phyloP scores from a whole-genome alignment of 2,329 filamentous ascomycete genomes.

The Stagonosporopsis vannaccii region DNA sequence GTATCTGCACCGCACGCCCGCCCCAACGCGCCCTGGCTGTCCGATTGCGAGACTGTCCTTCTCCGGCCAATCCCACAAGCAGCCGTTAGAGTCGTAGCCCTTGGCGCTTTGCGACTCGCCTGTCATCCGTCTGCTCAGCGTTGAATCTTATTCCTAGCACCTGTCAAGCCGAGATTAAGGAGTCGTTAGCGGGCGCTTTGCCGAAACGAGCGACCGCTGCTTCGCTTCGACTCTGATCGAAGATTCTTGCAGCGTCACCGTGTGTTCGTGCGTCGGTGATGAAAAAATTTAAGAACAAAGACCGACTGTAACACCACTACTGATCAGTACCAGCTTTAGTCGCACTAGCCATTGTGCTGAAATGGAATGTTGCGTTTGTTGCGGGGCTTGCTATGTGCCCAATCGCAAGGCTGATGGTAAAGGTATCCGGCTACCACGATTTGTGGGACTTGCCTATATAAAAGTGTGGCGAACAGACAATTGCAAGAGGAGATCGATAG shows the following conservation, averaged over 20 bases:
- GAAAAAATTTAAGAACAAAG: slow-evolving; percentile 15
- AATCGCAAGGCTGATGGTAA: slow-evolving; percentile 24
- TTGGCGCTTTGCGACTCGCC: slow-evolving; percentile 37
- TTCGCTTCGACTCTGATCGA: slow-evolving; percentile 21
- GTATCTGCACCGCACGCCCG: slow-evolving; percentile 30
- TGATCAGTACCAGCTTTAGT: slow-evolving; percentile 18
- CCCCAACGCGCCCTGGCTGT: slow-evolving; percentile 35
- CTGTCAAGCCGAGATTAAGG: slow-evolving; percentile 50
- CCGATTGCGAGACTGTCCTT: slow-evolving; percentile 25
- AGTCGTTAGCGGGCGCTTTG: slow-evolving; percentile 41
- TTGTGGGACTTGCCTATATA: slow-evolving; percentile 25
- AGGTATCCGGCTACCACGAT: slow-evolving; percentile 28
- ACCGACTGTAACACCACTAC: slow-evolving; percentile 15
- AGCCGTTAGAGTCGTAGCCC: slow-evolving; percentile 42
- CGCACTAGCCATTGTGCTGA: slow-evolving; percentile 11
- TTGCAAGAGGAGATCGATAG: slow-evolving; percentile 19
- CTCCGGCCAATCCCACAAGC: slow-evolving; percentile 43
- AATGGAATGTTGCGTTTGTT: slow-evolving; percentile 18
- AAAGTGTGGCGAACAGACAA: slow-evolving; percentile 43
- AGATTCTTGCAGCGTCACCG: slow-evolving; percentile 28
- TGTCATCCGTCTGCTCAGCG: slow-evolving; percentile 34
- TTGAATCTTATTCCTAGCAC: slow-evolving; percentile 29
- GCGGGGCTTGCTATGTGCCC: slow-evolving; percentile 17
- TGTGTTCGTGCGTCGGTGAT: slow-evolving; percentile 23
- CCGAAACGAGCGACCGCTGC: slow-evolving; percentile 27